Percentiles rank a stretch among this genome's conserved stretches.
Conservation (phyloP, 2,329 filamentous ascomycete species). For the Aspergillus phoenicis region DNA sequence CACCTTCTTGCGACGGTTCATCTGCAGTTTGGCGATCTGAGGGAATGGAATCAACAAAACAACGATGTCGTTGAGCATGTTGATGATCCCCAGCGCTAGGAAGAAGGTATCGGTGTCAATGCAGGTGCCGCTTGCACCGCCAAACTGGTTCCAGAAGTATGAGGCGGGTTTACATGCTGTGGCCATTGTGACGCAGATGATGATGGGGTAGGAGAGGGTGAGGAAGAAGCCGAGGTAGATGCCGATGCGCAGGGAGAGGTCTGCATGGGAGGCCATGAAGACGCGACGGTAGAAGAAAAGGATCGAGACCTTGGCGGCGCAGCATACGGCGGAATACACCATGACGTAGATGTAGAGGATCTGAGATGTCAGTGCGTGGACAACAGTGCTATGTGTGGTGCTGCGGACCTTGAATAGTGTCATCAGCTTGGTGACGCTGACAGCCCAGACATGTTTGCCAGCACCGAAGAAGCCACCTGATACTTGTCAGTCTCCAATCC, state of each 20-base stretch:
- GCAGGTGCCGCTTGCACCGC: conserved; percentile 8
- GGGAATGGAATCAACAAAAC: conserved; percentile 10
- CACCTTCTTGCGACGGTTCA: conserved; percentile 17
- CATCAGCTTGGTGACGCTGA: conserved; percentile 7
- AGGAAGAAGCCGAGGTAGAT: conserved; percentile 16
- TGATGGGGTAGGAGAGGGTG: conserved; percentile 17
- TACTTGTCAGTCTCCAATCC: neutral
- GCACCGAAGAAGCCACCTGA: conserved; percentile 13
- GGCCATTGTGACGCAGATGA: conserved; percentile 16
- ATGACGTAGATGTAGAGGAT: conserved; percentile 18
- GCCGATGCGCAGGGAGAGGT: conserved; percentile 6
- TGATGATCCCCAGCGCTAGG: conserved; percentile 11
- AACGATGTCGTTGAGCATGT: conserved; percentile 14
- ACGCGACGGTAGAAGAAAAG: conserved; percentile 29
- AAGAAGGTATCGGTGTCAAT: conserved; percentile 13
- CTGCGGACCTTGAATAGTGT: conserved; percentile 14
- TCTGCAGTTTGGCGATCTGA: conserved; percentile 15
- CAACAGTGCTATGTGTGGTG: neutral
- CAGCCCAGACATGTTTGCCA: conserved; percentile 19
- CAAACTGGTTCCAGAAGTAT: conserved; percentile 22
- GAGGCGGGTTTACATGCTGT: conserved; percentile 15
- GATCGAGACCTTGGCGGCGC: conserved; percentile 23
- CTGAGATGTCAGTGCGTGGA: neutral
- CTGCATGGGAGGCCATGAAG: conserved; percentile 17
- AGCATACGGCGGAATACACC: conserved; percentile 18